Percentiles rank a stretch among this genome's conserved stretches.
phyloP scores from a whole-genome alignment of 78 protist species.

The Bodo saltans region DNA sequence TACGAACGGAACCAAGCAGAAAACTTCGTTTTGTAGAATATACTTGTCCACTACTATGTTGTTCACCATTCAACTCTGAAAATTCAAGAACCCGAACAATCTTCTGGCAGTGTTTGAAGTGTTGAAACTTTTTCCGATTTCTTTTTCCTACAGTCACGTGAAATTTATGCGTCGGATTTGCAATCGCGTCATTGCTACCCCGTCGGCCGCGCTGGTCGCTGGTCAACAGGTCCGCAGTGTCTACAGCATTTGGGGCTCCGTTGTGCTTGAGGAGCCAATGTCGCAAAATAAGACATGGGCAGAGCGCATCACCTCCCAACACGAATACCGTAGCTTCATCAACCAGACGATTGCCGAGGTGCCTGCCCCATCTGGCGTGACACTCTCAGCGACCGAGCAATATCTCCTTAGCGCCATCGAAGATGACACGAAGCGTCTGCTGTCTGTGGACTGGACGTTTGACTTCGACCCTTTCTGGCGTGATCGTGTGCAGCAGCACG shows the following conservation, averaged over 20 bases:
- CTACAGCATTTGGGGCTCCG: background rate
- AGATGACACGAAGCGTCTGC: background rate
- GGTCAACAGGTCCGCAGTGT: no score
- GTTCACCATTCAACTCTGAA: no score
- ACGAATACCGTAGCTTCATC: background rate
- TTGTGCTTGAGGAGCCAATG: background rate
- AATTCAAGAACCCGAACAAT: no score
- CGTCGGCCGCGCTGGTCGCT: background rate
- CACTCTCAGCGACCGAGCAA: background rate
- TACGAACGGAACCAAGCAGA: no score
- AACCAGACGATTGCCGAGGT: background rate
- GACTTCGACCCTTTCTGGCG: background rate
- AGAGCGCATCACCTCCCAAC: background rate
- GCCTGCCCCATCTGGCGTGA: background rate
- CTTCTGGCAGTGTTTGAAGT: no score
- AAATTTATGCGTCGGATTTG: background rate
- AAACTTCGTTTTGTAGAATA: no score
- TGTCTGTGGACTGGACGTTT: background rate
- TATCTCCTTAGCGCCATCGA: background rate
- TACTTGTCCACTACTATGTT: no score
- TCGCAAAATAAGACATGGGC: background rate
- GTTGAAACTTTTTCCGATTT: no score
- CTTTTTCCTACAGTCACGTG: no score
- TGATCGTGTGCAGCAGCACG: background rate
- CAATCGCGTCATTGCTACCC: background rate